These are phyloP conservation scores for Alternaria viburni DNA, from an alignment of 2,329 filamentous ascomycete species.

Conservation along the genomic window DNA sequence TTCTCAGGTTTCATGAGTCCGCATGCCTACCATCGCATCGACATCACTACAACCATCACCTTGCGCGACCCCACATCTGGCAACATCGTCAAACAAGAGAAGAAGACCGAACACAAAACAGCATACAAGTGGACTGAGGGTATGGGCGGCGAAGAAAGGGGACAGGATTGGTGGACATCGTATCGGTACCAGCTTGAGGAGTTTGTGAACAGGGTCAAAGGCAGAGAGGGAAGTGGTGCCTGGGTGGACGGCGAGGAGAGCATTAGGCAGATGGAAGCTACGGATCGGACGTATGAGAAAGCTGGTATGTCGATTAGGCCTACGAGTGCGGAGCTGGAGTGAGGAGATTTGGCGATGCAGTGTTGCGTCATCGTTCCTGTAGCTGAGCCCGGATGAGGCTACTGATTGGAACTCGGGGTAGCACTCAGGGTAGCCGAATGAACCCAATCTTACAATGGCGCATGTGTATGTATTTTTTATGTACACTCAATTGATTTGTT, in stretches of 20 bases:
- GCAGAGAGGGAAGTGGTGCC: constrained; percentile 29
- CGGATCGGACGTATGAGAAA: constrained; percentile 45
- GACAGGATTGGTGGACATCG: constrained; percentile 41
- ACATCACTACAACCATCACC: constrained; percentile 13
- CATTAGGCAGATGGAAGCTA: constrained; percentile 44
- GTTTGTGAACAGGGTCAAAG: constrained; percentile 44
- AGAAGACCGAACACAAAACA: constrained; percentile 19
- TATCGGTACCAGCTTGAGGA: constrained; percentile 47
- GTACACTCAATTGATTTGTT: not conserved
- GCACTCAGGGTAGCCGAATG: not conserved
- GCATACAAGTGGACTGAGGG: constrained; percentile 40
- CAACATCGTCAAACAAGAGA: constrained; percentile 13
- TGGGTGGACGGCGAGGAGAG: constrained; percentile 45
- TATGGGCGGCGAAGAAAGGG: constrained; percentile 26
- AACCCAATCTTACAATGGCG: not conserved
- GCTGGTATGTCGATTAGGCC: constrained; percentile 32
- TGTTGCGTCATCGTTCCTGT: not conserved
- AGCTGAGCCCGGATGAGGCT: not conserved
- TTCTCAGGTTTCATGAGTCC: constrained; percentile 30
- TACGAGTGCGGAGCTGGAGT: constrained; percentile 19
- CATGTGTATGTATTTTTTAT: not conserved
- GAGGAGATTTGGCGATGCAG: not conserved
- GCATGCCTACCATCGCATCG: constrained; percentile 29
- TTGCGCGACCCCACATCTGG: constrained; percentile 4
- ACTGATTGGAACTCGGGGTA: not conserved